Percentiles rank a stretch among this genome's conserved stretches.
These are phyloP conservation scores for Blastobotrys chiropterorum DNA, from an alignment of 805 yeast genomes.

Conservation along the genomic window DNA sequence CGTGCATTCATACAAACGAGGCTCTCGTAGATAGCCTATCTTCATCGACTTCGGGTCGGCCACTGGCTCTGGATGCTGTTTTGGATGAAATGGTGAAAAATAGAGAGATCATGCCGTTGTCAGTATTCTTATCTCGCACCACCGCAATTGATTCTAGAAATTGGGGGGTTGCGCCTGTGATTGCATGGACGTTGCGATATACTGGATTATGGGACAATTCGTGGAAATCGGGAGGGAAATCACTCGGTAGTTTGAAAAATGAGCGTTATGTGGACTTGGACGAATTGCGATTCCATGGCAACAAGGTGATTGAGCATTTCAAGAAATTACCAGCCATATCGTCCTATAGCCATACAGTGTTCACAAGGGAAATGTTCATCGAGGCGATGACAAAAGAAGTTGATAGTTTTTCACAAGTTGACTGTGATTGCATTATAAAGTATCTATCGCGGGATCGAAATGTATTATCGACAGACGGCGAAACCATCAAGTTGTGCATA, in stretches of 20 bases:
- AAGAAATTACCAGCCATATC: neutral
- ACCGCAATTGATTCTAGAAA: conserved; percentile 5
- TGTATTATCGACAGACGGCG: conserved; percentile 14
- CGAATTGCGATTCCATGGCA: conserved; percentile 16
- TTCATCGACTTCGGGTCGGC: conserved; percentile 26
- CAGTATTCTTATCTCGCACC: conserved; percentile 12
- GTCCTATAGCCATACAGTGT: conserved; percentile 14
- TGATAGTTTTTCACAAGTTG: conserved; percentile 13
- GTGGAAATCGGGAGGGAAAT: conserved; percentile 21
- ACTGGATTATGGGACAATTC: conserved; percentile 14
- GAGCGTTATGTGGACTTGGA: conserved; percentile 24
- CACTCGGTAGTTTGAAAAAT: conserved; percentile 20
- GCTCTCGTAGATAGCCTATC: conserved; percentile 19
- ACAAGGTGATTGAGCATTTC: conserved; percentile 8
- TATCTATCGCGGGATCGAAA: conserved; percentile 22
- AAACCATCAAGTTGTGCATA: conserved; percentile 17
- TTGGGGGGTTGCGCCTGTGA: conserved; percentile 6
- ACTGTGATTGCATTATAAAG: conserved; percentile 22
- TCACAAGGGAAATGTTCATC: conserved; percentile 12
- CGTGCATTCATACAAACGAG: conserved; percentile 23
- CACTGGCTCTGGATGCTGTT: conserved; percentile 28
- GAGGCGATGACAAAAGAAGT: neutral
- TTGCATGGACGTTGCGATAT: conserved; percentile 16
- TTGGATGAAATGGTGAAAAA: conserved; percentile 26
- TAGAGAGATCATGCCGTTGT: conserved; percentile 22